A percentile compares a stretch with the other conserved stretches of the same genome.
Evolutionary conservation across 2,329 filamentous ascomycete species (phyloP).

Genomic region (Xylaria sp.): DNA sequence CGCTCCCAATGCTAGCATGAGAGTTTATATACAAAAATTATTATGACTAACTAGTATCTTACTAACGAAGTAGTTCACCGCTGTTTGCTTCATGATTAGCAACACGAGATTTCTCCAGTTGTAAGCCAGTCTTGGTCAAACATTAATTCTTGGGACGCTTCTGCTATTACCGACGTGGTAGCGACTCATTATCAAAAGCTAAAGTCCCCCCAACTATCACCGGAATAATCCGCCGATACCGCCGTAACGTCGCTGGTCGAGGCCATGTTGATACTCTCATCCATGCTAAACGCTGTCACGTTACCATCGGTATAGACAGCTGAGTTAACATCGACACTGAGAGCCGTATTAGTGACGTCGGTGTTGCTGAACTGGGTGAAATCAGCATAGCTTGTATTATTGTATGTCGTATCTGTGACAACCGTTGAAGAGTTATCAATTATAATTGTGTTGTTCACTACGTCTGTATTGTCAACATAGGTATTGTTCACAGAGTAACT

Average conservation of each 20-base stretch:
- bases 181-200: constrained; percentile 11
- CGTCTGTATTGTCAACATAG: constrained; percentile 29
- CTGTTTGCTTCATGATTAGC: background rate
- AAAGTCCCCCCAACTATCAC: constrained; percentile 40
- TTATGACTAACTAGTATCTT: background rate
- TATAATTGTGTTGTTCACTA: constrained; percentile 31
- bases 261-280: constrained; percentile 35
- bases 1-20: constrained; percentile 1
- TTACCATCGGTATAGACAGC: constrained; percentile 20
- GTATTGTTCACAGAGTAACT: constrained; percentile 27
- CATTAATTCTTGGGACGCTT: background rate
- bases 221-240: constrained; percentile 42
- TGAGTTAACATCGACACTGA: constrained; percentile 22
- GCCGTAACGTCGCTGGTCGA: constrained; percentile 33
- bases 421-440: constrained; percentile 26
- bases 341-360: constrained; percentile 29
- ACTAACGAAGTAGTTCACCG: background rate
- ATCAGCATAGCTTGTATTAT: constrained; percentile 27
- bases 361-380: constrained; percentile 10
- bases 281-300: constrained; percentile 28
- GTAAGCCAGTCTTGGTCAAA: background rate
- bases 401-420: constrained; percentile 22
- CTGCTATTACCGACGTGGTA: background rate
- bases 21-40: constrained; percentile 13
- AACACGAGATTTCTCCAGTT: background rate